Evolutionary conservation across 495 filamentous ascomycete species (phyloP), one percentile per base, ranked within the genome.

Genomic region (Aspergillus biplanus): DNA sequence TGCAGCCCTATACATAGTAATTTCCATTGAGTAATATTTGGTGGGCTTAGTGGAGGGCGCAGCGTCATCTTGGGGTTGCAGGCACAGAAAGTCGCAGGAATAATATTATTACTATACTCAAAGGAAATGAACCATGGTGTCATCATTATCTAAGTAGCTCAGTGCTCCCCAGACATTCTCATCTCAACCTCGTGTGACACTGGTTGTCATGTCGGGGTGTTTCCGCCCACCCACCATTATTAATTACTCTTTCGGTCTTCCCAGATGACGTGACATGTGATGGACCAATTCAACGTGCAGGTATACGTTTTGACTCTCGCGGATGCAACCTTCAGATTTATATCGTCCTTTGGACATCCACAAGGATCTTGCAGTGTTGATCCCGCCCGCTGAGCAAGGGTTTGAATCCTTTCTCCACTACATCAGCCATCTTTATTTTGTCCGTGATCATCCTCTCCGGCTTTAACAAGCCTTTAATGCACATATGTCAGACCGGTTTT

Each of bases 371-470:
- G 60, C 62, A 85, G 42, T 88, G 83, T 31, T 80, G 79, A 34
- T 85, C 83, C 54, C 83, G 82, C 35, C 86, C 80, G n/a, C 83
- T 67, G 50, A 87, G 72, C 61, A 88, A 71, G 12, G 78, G 65
- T 66, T 83, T 76, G 71, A 87, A 84, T 2, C 86, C 86, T 44
- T 83, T 77, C 35, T 86, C 83, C 58, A 85, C 81, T 32, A 87
- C 81, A 18, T 85, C 77, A 33, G 81, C 75, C 65, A 89, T 62
- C 18, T 71, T 67, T 37, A 88, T 81, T 65, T 76, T 80, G 37
- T 46, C 59, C 18, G 63, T 88, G 62, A 89, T 86, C 86, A 89
- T 89, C 11, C 69, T 69, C 52, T 79, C 74, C n/a, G 83, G 85
- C 35, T 77, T 77, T 60, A 87, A 74, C 46, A 74, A 71, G 3